Conservation (phyloP, 140 eudicot species). For the Anethum foeniculum region DNA sequence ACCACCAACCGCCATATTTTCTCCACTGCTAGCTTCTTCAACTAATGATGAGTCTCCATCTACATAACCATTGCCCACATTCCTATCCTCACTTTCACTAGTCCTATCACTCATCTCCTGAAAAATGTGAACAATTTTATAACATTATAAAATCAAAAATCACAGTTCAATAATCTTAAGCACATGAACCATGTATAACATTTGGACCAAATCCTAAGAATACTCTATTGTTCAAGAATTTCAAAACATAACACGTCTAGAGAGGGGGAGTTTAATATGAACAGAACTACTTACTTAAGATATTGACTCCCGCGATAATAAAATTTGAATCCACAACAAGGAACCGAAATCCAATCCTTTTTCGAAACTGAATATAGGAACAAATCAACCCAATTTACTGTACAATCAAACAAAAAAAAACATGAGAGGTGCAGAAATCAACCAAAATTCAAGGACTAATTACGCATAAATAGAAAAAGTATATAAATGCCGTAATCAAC, state of each 20-base stretch:
- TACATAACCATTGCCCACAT: constrained; percentile 24
- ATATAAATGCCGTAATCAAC: not conserved
- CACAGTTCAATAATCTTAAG: not conserved
- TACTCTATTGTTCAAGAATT: not conserved
- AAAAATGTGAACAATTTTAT: constrained; percentile 3
- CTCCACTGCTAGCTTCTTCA: constrained; percentile 46
- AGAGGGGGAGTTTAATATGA: not conserved
- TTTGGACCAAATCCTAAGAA: not conserved
- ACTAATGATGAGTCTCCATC: constrained; percentile 35
- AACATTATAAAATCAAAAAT: not conserved
- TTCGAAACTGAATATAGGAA: not conserved
- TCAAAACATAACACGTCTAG: not conserved
- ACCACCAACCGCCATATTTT: constrained; percentile 33
- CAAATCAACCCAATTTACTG: not conserved
- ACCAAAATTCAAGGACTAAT: not conserved
- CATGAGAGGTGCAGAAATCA: not conserved
- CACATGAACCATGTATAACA: not conserved
- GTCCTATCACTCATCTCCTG: constrained; percentile 48
- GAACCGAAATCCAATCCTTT: not conserved
- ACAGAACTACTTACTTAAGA: not conserved
- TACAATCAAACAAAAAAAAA: not conserved
- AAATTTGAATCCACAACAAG: not conserved
- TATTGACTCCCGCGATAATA: not conserved
- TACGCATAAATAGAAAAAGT: not conserved
- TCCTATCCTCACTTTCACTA: constrained; percentile 58